Base-by-base conservation (phyloP, 768 basidiomycete genomes). In the Coprinopsis sp. region DNA sequence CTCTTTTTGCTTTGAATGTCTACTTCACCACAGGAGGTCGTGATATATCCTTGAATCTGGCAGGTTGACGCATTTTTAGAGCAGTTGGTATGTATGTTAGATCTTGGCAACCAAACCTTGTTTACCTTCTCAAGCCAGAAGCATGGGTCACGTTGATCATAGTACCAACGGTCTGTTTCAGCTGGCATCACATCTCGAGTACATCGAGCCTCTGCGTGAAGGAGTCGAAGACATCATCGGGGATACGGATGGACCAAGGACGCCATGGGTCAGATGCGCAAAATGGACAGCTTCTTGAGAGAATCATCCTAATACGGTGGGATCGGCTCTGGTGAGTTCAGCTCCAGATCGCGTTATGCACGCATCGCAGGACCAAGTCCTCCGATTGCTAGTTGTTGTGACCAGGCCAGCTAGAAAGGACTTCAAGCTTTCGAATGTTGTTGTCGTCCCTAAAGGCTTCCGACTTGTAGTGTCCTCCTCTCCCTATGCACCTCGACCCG, bases 171-270 rank as follows among this genome's bases (percentile, higher is more conserved):
- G n/a, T n/a, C n/a, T n/a, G n/a, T n/a, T n/a, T n/a, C n/a, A n/a
- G n/a, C n/a, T n/a, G 7, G 68, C 68, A 11, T 51, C 61, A 1
- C 47, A 57, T 18, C 67, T 70, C 1, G 54, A 65, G 14, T 65
- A 67, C 33, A 47, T 64, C 2, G 46, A 57, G 6, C 59, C 64
- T 6, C 38, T 79, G 4, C 65, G 76, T 0, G 66, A 71, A 45
- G 77, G 79, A 53, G 60, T 76, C 4, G 71, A 72, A 27, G 45
- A 51, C 1, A 62, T 71, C 5, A 42, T 72, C n/a, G 49, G 3
- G 52, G 58, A 3, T 63, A 72, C 29, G 73, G 66, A 27, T 75
- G 70, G 50, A 48, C 53, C 14, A 54, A 54, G 25, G 27, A 16
- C 2, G 53, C 46, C 1, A 22, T 51, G 5, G 44, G 44, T 41